Evolutionary conservation across 108 stramenopile genomes (phyloP).

Genomic region (Nitzschia putrida): DNA sequence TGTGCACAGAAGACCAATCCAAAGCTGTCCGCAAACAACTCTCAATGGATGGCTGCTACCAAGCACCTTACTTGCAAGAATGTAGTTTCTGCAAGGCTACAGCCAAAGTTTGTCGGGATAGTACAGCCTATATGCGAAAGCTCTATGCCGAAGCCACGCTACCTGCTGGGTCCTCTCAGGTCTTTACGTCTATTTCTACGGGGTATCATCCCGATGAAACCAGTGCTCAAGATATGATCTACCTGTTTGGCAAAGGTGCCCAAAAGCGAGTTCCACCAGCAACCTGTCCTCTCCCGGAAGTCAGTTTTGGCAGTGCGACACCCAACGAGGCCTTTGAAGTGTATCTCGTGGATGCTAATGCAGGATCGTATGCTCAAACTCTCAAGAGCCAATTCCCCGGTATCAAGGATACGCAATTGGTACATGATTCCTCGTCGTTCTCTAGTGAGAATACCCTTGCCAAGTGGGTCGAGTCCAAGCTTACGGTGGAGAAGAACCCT

Average conservation of each 20-base stretch:
- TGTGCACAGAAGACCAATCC: constrained; percentile 9
- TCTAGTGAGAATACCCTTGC: not conserved
- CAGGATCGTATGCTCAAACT: not conserved
- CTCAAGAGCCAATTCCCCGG: not conserved
- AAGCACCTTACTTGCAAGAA: constrained; percentile 6
- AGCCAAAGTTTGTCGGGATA: constrained; percentile 8
- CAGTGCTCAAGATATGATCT: constrained; percentile 6
- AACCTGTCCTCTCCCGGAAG: not conserved
- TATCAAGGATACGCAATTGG: not conserved
- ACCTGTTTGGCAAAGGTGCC: constrained; percentile 1
- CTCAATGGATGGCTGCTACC: constrained; percentile 6
- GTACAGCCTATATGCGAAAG: constrained; percentile 5
- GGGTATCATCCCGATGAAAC: not conserved
- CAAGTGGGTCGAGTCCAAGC: not conserved
- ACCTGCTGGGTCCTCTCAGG: not conserved
- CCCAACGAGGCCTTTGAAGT: not conserved
- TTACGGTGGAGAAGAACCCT: not conserved
- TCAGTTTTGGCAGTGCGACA: not conserved
- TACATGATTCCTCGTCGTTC: not conserved
- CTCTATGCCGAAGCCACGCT: not conserved
- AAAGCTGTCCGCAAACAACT: constrained; percentile 4
- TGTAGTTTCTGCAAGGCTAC: constrained; percentile 28
- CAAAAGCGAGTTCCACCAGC: not conserved
- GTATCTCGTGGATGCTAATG: not conserved
- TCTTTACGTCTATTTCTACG: constrained; percentile 1